Evolutionary conservation across 331 rosid genomes (phyloP), one percentile per base, ranked within the genome.

Genomic region (Acacia pycnantha): DNA sequence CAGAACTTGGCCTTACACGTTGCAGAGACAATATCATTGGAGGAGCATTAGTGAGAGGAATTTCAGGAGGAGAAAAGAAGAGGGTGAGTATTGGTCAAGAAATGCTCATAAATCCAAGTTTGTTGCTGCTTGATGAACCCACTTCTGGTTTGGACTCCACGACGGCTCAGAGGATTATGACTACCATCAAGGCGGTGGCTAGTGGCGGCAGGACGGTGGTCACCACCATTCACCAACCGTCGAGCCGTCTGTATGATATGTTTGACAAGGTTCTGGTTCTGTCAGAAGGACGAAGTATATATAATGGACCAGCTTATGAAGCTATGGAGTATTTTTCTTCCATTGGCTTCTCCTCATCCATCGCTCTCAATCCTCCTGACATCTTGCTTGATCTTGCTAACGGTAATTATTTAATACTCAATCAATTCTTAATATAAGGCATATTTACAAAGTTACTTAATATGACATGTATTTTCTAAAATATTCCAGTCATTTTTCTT

Each of bases 71-170:
- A 9, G 98, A 93, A 82, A 93, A 86, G 80, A 93, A 93, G 85
- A 82, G 98, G 81, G 98, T 93, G 10, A 91, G 98, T n/a, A 93
- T 93, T 4, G 98, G 97, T 7, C 97, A 91, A 47, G 98, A 93
- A 88, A 90, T 94, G 95, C 77, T 94, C 4, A 89, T 94, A 8
- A 91, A 94, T 79, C 98, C 98, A 1, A 89, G 97, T 77, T 71
- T 94, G 14, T 68, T 94, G 75, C 77, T 94, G 73, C 73, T 94
- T 3, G 98, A 94, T 70, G 98, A 94, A 69, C 98, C 98, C 21
- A 94, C 98, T 18, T 94, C 98, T 0, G 98, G 98, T 1, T 85
- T 94, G 85, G 98, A 94, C 83, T 94, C 97, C 2, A 94, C 98
- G 62, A 90, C 98, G 15, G 98, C 98, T 43, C 94, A 87, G 65